Evolutionary conservation across 371 early-diverging fungal species (phyloP).

Genomic region (Rhizopus sp.): DNA sequence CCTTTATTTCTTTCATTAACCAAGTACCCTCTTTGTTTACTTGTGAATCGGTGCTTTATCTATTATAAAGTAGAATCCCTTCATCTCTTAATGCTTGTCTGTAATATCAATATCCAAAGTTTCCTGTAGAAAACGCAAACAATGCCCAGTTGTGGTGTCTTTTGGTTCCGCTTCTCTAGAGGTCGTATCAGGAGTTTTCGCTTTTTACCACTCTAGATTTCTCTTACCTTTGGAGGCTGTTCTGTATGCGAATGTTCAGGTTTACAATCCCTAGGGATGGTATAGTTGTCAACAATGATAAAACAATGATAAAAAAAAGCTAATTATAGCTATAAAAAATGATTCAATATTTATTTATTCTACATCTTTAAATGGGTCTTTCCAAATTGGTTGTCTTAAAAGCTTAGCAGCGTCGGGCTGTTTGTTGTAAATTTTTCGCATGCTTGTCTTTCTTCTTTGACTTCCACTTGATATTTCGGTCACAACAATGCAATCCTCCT

Average conservation of each 20-base stretch:
- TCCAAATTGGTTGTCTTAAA: conserved; percentile 9
- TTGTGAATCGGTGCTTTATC: conserved; percentile 8
- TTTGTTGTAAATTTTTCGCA: conserved; percentile 11
- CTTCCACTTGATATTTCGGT: conserved; percentile 9
- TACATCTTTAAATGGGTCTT: conserved; percentile 7
- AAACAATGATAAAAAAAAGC: too few relatives aligned
- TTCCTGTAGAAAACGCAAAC: conserved; percentile 11
- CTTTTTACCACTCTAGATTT: conserved; percentile 12
- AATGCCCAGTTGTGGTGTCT: conserved; percentile 5
- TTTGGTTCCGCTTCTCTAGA: conserved; percentile 8
- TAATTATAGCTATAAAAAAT: conserved; percentile 7
- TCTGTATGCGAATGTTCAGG: conserved; percentile 3
- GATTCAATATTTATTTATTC: conserved; percentile 9
- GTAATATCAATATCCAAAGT: conserved; percentile 8
- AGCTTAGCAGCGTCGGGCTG: conserved; percentile 7
- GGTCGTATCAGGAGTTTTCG: conserved; percentile 8
- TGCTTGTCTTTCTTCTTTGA: conserved; percentile 13
- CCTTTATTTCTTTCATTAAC: too few relatives aligned
- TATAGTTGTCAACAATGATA: conserved; percentile 9
- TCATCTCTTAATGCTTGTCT: conserved; percentile 11
- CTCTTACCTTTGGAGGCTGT: conserved; percentile 3
- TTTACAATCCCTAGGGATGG: conserved; percentile 11
- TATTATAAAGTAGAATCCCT: conserved; percentile 12
- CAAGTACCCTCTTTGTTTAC: background rate
- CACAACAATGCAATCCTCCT: conserved; percentile 7